These are phyloP conservation scores for Phytophthora nicotianae DNA, from an alignment of 352 stramenopile species.

Conservation along the genomic window DNA sequence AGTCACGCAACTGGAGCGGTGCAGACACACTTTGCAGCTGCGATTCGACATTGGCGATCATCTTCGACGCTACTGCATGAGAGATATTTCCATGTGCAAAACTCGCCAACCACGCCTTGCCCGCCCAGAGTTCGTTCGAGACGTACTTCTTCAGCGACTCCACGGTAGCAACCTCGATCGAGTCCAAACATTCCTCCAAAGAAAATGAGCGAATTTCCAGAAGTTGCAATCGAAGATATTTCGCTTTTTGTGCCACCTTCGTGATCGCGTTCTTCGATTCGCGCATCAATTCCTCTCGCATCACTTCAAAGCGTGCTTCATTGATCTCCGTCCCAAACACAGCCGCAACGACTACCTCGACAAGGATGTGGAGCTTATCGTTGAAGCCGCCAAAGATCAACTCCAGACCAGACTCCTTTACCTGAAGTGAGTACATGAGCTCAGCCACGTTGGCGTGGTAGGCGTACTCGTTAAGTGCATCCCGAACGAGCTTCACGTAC, in stretches of 20 bases:
- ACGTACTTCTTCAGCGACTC: slow-evolving; percentile 50
- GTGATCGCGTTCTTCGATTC: slow-evolving; percentile 68
- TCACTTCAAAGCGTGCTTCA: slow-evolving; percentile 59
- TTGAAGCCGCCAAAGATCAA: slow-evolving; percentile 80
- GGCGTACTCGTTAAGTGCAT: slow-evolving; percentile 74
- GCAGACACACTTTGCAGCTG: slow-evolving; percentile 44
- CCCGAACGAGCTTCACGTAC: slow-evolving; percentile 66
- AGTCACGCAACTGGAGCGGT: slow-evolving; percentile 32
- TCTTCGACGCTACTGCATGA: slow-evolving; percentile 28
- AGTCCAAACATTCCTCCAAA: slow-evolving; percentile 47
- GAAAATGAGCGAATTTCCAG: slow-evolving; percentile 60
- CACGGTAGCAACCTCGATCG: slow-evolving; percentile 47
- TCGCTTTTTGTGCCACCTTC: slow-evolving; percentile 64
- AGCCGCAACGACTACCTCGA: slow-evolving; percentile 62
- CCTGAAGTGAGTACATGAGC: slow-evolving; percentile 68
- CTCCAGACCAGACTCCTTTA: slow-evolving; percentile 69
- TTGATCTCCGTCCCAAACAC: slow-evolving; percentile 58
- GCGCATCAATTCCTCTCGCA: slow-evolving; percentile 74
- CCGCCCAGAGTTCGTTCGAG: slow-evolving; percentile 50
- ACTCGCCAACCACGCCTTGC: slow-evolving; percentile 51
- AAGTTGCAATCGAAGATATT: slow-evolving; percentile 68
- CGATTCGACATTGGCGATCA: slow-evolving; percentile 50
- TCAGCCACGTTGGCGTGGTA: slow-evolving; percentile 80
- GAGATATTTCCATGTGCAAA: slow-evolving; percentile 83
- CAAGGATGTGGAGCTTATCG: slow-evolving; percentile 70